Evolutionary conservation across 2,329 filamentous ascomycete genomes (phyloP), one percentile per base, ranked within the genome.

Genomic region (Hypocreales sp.): DNA sequence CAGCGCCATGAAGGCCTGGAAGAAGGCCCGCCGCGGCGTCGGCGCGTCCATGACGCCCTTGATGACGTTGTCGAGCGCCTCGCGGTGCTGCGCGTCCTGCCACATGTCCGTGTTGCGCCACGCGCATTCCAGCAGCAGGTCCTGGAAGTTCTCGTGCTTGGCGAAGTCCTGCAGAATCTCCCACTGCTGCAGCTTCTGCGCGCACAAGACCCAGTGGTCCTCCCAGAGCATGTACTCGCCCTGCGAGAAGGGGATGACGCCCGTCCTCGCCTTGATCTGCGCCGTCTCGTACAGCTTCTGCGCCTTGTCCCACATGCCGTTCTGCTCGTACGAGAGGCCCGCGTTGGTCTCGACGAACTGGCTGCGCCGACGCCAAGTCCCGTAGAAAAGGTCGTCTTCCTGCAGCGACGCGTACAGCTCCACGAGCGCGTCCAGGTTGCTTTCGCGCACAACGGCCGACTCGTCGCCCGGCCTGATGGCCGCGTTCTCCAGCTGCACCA

Each of bases 141-240:
- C 90, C 46, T 94, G 92, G 55, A 94, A 79, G 46, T 98, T 98
- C 48, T 99, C 92, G 44, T 98, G 90, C 54, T 98, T 98, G 4
- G 90, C 86, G 45, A 95, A 95, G 42, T 99, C 92, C 35, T 84
- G 83, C 19, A 99, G 55, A 31, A 99, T 87, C 42, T 99, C 90
- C 90, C 90, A 99, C 47, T 98, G 92, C 50, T 98, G 92, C 24
- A 99, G 64, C 56, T 98, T 98, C 55, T 95, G 84, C 0, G 87
- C 90, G 50, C 90, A 98, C 26, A 94, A 67, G 22, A 98, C 77
- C 90, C 90, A 99, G 42, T 98, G 92, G 46, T 99, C 90, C 54
- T 99, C 90, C 90, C 90, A 99, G 1, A 99, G 68, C 71, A 92
- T 94, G 54, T 99, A 99, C 53, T 99, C 90, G 18, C 78, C 84